Evolutionary conservation across 768 basidiomycete genomes (phyloP).

Genomic region (Ephemerocybe angulata): DNA sequence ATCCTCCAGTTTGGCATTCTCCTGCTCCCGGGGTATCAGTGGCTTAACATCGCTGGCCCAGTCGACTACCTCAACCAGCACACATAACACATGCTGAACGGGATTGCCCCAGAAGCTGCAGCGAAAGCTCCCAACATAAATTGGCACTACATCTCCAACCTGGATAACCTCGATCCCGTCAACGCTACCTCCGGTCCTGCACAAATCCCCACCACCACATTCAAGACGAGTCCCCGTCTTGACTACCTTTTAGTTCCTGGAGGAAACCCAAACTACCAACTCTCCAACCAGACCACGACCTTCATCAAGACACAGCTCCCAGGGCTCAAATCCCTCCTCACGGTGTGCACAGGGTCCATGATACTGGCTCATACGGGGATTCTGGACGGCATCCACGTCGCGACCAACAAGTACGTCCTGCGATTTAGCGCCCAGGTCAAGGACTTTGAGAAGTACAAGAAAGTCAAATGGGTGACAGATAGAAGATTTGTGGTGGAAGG

Average conservation of each 20-base stretch:
- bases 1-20: conserved; percentile 20
- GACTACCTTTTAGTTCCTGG: conserved; percentile 27
- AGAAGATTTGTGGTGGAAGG: conserved; percentile 25
- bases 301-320: conserved; percentile 18
- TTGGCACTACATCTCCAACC: conserved; percentile 23
- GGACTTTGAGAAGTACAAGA: conserved; percentile 13
- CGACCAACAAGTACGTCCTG: conserved; percentile 21
- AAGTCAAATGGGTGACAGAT: conserved; percentile 28
- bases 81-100: conserved; percentile 7
- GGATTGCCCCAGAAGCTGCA: background rate
- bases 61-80: conserved; percentile 25
- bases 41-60: conserved; percentile 24
- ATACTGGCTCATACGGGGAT: conserved; percentile 19
- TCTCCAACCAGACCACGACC: conserved; percentile 12
- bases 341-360: conserved; percentile 23
- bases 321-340: conserved; percentile 17
- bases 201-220: conserved; percentile 19
- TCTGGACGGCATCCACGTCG: conserved; percentile 20
- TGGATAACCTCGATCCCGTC: conserved; percentile 12
- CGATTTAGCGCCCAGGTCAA: conserved; percentile 6
- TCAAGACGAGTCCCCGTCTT: conserved; percentile 16
- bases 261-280: conserved; percentile 10
- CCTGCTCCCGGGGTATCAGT: conserved; percentile 20
- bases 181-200: conserved; percentile 16
- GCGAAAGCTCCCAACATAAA: conserved; percentile 18